A percentile compares a stretch with the other conserved stretches of the same genome.
Evolutionary conservation across 805 yeast genomes (phyloP).

Genomic region (Metschnikowia peoriensis): DNA sequence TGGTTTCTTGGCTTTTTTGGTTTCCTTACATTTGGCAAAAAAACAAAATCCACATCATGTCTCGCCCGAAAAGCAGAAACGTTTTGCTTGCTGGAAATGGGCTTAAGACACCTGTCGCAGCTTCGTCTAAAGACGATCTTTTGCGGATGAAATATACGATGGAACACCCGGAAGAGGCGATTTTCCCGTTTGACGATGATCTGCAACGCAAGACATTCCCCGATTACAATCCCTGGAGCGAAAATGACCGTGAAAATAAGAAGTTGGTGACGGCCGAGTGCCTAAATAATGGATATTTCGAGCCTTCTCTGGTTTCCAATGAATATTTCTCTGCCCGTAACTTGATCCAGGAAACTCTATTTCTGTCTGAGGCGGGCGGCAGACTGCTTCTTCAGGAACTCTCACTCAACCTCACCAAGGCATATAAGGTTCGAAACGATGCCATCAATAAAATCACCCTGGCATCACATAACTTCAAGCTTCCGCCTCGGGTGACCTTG

Average conservation of each 20-base stretch:
- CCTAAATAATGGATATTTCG: constrained; percentile 70
- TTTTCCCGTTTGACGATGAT: constrained; percentile 36
- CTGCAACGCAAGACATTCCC: constrained; percentile 45
- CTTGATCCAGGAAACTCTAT: constrained; percentile 47
- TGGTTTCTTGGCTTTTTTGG: no score
- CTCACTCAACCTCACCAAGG: constrained; percentile 37
- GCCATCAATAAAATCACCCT: constrained; percentile 36
- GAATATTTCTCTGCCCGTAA: constrained; percentile 72
- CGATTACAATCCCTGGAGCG: constrained; percentile 66
- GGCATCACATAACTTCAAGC: constrained; percentile 51
- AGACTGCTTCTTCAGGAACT: constrained; percentile 35
- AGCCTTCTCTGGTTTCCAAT: constrained; percentile 58
- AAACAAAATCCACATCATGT: neutral
- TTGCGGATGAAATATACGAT: constrained; percentile 35
- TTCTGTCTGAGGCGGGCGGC: constrained; percentile 36
- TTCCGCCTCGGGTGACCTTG: constrained; percentile 86
- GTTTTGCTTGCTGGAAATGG: constrained; percentile 15
- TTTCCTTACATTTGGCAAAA: no score
- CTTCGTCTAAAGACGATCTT: constrained; percentile 31
- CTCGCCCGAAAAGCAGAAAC: constrained; percentile 15
- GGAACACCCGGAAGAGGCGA: constrained; percentile 31
- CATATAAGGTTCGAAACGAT: constrained; percentile 38
- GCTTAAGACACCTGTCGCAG: constrained; percentile 18
- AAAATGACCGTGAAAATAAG: constrained; percentile 34
- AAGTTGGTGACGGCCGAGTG: constrained; percentile 47